These are phyloP conservation scores for Xylaria hypoxylon DNA, from an alignment of 2,329 filamentous ascomycete genomes.

Conservation along the genomic window DNA sequence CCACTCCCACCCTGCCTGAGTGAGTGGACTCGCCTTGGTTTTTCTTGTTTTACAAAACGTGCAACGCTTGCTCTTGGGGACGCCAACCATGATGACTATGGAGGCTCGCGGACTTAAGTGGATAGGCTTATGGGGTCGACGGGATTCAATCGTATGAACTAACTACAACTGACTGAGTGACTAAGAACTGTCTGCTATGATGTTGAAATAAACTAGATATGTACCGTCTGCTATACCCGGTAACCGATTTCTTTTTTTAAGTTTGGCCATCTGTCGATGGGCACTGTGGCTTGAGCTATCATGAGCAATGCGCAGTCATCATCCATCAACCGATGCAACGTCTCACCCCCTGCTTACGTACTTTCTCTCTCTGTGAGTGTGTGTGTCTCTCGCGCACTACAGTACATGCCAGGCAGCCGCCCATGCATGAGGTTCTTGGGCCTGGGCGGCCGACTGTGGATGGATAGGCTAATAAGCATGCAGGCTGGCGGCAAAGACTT, in stretches of 20 bases:
- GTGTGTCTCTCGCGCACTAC: background rate
- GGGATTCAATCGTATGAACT: background rate
- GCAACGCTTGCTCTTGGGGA: conserved; percentile 50
- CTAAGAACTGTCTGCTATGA: conserved; percentile 24
- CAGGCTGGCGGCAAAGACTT: conserved; percentile 20
- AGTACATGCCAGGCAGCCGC: conserved; percentile 7
- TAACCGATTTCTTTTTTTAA: conserved; percentile 24
- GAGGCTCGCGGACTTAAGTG: background rate
- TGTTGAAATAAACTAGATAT: conserved; percentile 33
- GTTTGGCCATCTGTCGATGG: conserved; percentile 4
- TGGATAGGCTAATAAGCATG: conserved; percentile 27
- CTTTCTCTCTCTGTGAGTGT: background rate
- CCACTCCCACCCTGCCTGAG: background rate
- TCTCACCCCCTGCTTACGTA: conserved; percentile 28
- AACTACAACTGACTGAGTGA: conserved; percentile 3
- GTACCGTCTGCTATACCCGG: conserved; percentile 19
- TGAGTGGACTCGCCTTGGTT: conserved; percentile 44
- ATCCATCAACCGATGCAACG: conserved; percentile 15
- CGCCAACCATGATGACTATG: conserved; percentile 45
- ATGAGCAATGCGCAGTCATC: conserved; percentile 3
- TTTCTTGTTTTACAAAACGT: conserved; percentile 49
- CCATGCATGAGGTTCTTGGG: background rate
- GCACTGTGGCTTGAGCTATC: conserved; percentile 23
- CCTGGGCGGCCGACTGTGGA: conserved; percentile 11
- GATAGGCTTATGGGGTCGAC: background rate